Evolutionary conservation across 768 basidiomycete genomes (phyloP).

Genomic region (Hypholoma sublateritium): DNA sequence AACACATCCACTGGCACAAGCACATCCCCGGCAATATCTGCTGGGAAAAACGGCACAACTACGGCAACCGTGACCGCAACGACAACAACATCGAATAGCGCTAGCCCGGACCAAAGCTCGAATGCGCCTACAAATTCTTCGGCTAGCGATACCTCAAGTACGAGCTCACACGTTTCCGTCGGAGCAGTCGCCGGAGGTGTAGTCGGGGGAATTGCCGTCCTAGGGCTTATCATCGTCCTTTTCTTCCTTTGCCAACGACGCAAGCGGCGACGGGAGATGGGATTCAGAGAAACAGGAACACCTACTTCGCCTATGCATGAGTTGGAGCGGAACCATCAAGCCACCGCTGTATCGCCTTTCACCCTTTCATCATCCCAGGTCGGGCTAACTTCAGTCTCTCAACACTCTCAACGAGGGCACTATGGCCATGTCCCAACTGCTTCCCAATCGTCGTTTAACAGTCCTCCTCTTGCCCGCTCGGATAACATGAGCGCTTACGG

Average conservation of each 20-base stretch:
- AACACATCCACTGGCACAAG: no score
- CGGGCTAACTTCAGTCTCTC: not conserved
- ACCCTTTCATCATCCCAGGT: not conserved
- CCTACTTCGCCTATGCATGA: conserved; percentile 5
- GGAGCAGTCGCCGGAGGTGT: conserved; percentile 13
- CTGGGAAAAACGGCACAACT: no score
- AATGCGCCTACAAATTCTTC: not conserved
- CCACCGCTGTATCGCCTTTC: not conserved
- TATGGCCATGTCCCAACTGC: not conserved
- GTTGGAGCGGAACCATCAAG: not conserved
- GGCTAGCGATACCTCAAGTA: not conserved
- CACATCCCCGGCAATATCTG: no score
- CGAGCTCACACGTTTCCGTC: not conserved
- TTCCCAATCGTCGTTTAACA: not conserved
- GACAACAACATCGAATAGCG: not conserved
- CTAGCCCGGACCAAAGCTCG: not conserved
- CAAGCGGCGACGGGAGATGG: conserved; percentile 5
- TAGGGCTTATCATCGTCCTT: conserved; percentile 3
- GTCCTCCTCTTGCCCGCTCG: not conserved
- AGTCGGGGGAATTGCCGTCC: conserved; percentile 6
- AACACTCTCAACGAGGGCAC: not conserved
- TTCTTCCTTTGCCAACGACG: conserved; percentile 11
- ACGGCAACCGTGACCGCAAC: no score
- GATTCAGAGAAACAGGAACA: not conserved
- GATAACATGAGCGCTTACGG: conserved; percentile 9